Percentiles rank a stretch among this genome's conserved stretches.
Evolutionary conservation across 31 red algal genomes (phyloP).

Genomic region (Porphyra umbilicalis): DNA sequence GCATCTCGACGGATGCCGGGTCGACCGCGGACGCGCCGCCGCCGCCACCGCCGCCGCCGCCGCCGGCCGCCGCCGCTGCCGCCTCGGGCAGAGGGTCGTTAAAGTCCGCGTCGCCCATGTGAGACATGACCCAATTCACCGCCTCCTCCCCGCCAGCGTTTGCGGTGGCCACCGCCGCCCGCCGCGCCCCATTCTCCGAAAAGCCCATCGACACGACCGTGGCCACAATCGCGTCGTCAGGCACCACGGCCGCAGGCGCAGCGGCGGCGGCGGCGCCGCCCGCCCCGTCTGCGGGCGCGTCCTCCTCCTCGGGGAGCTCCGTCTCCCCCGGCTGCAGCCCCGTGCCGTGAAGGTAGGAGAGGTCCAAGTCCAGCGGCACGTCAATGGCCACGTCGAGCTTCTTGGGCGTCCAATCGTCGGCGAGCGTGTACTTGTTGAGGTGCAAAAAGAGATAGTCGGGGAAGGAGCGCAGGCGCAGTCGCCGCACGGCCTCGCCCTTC

Average conservation of each 20-base stretch:
- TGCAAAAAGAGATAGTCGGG: slow-evolving; percentile 64
- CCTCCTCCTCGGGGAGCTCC: slow-evolving; percentile 38
- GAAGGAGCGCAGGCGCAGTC: slow-evolving; percentile 42
- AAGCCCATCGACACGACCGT: slow-evolving; percentile 74
- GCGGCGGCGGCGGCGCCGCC: slow-evolving; percentile 2
- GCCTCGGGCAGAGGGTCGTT: slow-evolving; percentile 29
- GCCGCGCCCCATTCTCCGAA: slow-evolving; percentile 68
- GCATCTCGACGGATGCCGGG: slow-evolving; percentile 2
- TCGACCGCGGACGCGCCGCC: not conserved
- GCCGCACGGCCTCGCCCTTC: slow-evolving; percentile 41
- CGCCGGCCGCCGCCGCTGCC: not conserved
- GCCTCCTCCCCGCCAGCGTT: slow-evolving; percentile 49
- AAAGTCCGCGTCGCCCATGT: slow-evolving; percentile 75
- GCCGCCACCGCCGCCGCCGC: not conserved
- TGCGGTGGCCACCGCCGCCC: slow-evolving; percentile 58
- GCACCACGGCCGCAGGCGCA: slow-evolving; percentile 13
- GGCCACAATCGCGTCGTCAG: slow-evolving; percentile 51
- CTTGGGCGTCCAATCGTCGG: slow-evolving; percentile 75
- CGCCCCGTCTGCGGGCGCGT: not conserved
- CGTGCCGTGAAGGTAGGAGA: slow-evolving; percentile 28
- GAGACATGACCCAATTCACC: slow-evolving; percentile 69
- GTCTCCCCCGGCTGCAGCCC: slow-evolving; percentile 41
- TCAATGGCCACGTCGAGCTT: slow-evolving; percentile 71
- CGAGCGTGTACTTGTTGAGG: slow-evolving; percentile 61
- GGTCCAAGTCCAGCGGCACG: slow-evolving; percentile 50